These are phyloP conservation scores for Ogataea polymorpha DNA, from an alignment of 805 yeast genomes.

Conservation along the genomic window DNA sequence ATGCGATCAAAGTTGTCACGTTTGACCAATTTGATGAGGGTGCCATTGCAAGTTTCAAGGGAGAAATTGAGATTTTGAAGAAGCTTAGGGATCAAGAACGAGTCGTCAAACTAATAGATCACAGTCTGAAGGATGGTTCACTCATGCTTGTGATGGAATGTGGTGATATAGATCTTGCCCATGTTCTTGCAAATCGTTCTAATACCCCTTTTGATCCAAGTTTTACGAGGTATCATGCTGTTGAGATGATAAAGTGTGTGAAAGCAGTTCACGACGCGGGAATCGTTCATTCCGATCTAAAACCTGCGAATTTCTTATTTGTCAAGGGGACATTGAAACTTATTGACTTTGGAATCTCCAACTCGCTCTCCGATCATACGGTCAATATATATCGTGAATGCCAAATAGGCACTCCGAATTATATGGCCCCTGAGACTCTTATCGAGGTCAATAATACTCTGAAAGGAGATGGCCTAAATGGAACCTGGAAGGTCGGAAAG, in stretches of 20 bases:
- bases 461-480: slow-evolving; percentile 25
- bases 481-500: slow-evolving; percentile 77
- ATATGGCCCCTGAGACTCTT: slow-evolving; percentile 97
- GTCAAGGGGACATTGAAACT: slow-evolving; percentile 83
- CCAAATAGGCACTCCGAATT: slow-evolving; percentile 93
- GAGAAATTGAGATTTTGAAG: slow-evolving; percentile 76
- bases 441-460: slow-evolving; percentile 49
- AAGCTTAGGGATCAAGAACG: slow-evolving; percentile 59
- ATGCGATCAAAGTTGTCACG: slow-evolving; percentile 78
- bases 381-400: slow-evolving; percentile 84
- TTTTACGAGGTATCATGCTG: slow-evolving; percentile 75
- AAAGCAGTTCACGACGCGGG: slow-evolving; percentile 84
- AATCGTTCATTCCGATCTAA: slow-evolving; percentile 54
- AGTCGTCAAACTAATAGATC: slow-evolving; percentile 76
- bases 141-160: slow-evolving; percentile 86
- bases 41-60: slow-evolving; percentile 76
- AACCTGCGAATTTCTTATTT: slow-evolving; percentile 69
- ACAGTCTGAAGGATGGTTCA: slow-evolving; percentile 61
- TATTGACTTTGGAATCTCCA: slow-evolving; percentile 95
- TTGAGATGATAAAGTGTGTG: slow-evolving; percentile 78
- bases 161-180: slow-evolving; percentile 88
- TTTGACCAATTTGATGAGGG: slow-evolving; percentile 78
- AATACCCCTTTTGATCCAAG: slow-evolving; percentile 59
- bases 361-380: slow-evolving; percentile 90
- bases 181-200: slow-evolving; percentile 60